These are phyloP conservation scores for Talaromyces sp. DNA, from an alignment of 2,329 filamentous ascomycete genomes.

Conservation along the genomic window DNA sequence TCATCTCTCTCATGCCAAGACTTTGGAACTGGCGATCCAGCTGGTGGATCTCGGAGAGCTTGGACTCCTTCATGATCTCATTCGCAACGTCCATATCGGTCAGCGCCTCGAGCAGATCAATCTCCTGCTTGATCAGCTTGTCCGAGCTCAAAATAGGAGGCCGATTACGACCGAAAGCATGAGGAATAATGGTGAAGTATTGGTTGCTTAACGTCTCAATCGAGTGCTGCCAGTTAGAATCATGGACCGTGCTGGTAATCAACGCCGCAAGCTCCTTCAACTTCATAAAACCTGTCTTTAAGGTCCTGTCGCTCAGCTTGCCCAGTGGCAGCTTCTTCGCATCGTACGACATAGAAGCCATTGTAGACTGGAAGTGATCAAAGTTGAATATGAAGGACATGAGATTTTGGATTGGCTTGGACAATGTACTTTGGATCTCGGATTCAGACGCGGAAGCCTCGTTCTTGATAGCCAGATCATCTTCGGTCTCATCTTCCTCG, in stretches of 20 bases:
- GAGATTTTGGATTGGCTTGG: conserved; percentile 64
- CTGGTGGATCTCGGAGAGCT: conserved; percentile 60
- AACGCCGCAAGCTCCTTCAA: conserved; percentile 74
- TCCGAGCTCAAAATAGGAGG: conserved; percentile 68
- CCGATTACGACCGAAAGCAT: conserved; percentile 73
- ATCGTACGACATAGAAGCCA: conserved; percentile 50
- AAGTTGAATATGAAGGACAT: conserved; percentile 85
- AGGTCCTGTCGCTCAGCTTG: conserved; percentile 78
- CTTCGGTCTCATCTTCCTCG: conserved; percentile 63
- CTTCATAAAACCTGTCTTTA: conserved; percentile 72
- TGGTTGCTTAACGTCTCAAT: conserved; percentile 70
- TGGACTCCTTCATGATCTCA: conserved; percentile 72
- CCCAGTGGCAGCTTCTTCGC: conserved; percentile 75
- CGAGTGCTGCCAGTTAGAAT: conserved; percentile 35
- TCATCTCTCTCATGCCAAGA: conserved; percentile 76
- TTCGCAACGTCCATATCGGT: conserved; percentile 83
- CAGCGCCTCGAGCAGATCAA: conserved; percentile 77
- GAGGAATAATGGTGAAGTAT: conserved; percentile 82
- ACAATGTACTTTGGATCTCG: conserved; percentile 59
- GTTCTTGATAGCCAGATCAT: conserved; percentile 46
- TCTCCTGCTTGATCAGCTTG: conserved; percentile 68
- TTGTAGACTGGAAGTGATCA: conserved; percentile 65
- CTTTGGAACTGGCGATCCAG: conserved; percentile 74
- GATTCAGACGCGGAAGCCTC: conserved; percentile 38
- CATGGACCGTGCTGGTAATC: conserved; percentile 53